A percentile compares a stretch with the other conserved stretches of the same genome.
Conservation (phyloP, 2,329 filamentous ascomycete species). For the Stachybotrys chartarum region DNA sequence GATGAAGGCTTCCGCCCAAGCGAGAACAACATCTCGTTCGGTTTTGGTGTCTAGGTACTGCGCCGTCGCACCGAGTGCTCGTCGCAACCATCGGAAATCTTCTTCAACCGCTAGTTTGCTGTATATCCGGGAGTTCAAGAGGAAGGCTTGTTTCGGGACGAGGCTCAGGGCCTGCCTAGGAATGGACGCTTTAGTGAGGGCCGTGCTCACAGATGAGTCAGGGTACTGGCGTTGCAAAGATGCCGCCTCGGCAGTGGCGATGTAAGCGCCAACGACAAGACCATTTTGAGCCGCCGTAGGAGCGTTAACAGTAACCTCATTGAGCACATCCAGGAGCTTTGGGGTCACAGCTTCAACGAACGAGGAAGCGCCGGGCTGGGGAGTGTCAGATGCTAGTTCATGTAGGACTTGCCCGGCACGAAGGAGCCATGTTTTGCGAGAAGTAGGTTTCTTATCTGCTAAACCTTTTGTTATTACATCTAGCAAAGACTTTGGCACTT, state of each 20-base stretch:
- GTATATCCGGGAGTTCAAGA: conserved; percentile 79
- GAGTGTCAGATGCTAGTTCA: conserved; percentile 34
- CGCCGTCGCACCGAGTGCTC: conserved; percentile 59
- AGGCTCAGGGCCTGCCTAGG: conserved; percentile 58
- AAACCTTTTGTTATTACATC: conserved; percentile 77
- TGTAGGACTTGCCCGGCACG: conserved; percentile 66
- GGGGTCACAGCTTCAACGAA: conserved; percentile 47
- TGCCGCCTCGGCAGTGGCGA: conserved; percentile 60
- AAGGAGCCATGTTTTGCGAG: conserved; percentile 75
- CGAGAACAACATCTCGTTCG: conserved; percentile 43
- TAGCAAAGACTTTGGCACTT: conserved; percentile 57
- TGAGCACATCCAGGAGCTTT: conserved; percentile 61
- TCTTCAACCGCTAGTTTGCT: conserved; percentile 68
- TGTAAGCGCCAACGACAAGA: conserved; percentile 71
- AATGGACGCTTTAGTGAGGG: conserved; percentile 52
- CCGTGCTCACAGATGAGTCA: conserved; percentile 34
- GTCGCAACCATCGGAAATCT: conserved; percentile 71
- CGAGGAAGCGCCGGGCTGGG: conserved; percentile 38
- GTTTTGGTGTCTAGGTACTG: conserved; percentile 43
- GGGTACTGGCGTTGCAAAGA: conserved; percentile 47
- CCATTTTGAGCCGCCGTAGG: conserved; percentile 74
- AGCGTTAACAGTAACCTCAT: conserved; percentile 73
- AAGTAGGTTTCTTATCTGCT: conserved; percentile 72
- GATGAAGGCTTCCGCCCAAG: conserved; percentile 83
- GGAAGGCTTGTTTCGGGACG: conserved; percentile 79